Evolutionary conservation across 768 basidiomycete genomes (phyloP).

Genomic region (Russula abietina): DNA sequence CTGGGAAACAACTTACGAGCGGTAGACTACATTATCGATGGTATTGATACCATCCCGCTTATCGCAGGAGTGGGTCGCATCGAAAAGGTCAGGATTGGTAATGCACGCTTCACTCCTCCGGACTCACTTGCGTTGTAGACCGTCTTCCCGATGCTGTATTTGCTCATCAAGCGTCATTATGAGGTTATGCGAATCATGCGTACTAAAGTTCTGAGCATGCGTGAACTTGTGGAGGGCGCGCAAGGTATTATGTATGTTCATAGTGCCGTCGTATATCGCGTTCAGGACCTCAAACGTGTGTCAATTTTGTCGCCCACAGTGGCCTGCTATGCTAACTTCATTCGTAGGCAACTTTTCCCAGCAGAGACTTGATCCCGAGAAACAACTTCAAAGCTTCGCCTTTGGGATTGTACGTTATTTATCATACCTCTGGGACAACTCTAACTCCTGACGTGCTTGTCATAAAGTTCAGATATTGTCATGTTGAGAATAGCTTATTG

Average conservation of each 20-base stretch:
- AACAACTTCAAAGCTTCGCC: slow-evolving; percentile 26
- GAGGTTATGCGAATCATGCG: slow-evolving; percentile 19
- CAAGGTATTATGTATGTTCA: neutral
- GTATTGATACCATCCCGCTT: slow-evolving; percentile 27
- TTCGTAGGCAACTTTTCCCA: slow-evolving; percentile 24
- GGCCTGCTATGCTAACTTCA: neutral
- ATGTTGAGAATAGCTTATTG: neutral
- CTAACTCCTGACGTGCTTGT: neutral
- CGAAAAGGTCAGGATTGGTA: slow-evolving; percentile 27
- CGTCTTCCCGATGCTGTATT: slow-evolving; percentile 18
- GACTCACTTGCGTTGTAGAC: neutral
- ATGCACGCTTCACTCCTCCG: no score
- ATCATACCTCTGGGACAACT: neutral
- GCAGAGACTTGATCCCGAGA: slow-evolving; percentile 21
- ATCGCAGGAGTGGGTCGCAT: slow-evolving; percentile 28
- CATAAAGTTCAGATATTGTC: slow-evolving; percentile 9
- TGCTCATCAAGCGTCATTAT: slow-evolving; percentile 23
- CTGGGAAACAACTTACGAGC: slow-evolving; percentile 26
- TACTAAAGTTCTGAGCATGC: neutral
- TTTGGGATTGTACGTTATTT: slow-evolving; percentile 22
- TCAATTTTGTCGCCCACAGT: neutral
- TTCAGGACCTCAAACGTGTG: slow-evolving; percentile 9
- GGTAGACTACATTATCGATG: slow-evolving; percentile 30
- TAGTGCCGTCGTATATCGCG: neutral
- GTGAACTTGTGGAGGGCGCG: neutral